A percentile compares a stretch with the other conserved stretches of the same genome.
Conservation (phyloP, 2,329 filamentous ascomycete genomes). For the Sphaerulina musiva region DNA sequence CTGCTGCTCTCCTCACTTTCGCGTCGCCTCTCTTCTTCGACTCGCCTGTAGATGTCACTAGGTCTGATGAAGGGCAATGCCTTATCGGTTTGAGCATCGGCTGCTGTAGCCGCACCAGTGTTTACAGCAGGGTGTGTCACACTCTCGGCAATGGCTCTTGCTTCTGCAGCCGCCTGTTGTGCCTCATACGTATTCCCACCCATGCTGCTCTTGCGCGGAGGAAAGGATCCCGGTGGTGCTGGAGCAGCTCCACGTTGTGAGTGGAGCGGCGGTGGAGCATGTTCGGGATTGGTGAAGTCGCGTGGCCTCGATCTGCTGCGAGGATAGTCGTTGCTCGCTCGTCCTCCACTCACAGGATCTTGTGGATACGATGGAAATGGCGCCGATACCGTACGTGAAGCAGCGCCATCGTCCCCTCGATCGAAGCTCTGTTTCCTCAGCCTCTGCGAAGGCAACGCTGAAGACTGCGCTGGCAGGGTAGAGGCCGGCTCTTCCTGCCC, state of each 20-base stretch:
- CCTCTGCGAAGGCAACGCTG: slow-evolving; percentile 13
- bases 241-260: slow-evolving; percentile 25
- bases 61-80: slow-evolving; percentile 62
- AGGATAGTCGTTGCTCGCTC: slow-evolving; percentile 16
- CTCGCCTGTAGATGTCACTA: slow-evolving; percentile 68
- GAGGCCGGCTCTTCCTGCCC: slow-evolving; percentile 41
- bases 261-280: slow-evolving; percentile 44
- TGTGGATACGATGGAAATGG: slow-evolving; percentile 17
- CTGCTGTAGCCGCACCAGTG: slow-evolving; percentile 1
- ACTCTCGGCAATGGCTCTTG: slow-evolving; percentile 15
- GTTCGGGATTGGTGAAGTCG: slow-evolving; percentile 49
- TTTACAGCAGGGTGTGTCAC: slow-evolving; percentile 10
- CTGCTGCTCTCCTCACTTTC: slow-evolving; percentile 53
- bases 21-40: slow-evolving; percentile 58
- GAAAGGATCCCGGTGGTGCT: slow-evolving; percentile 43
- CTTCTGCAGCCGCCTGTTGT: slow-evolving; percentile 15
- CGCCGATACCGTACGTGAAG: slow-evolving; percentile 13
- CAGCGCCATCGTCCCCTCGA: slow-evolving; percentile 44
- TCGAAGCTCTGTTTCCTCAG: slow-evolving; percentile 46
- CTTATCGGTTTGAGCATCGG: slow-evolving; percentile 41
- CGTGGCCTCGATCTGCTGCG: slow-evolving; percentile 23
- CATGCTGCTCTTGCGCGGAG: slow-evolving; percentile 58
- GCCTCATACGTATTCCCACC: slow-evolving; percentile 38
- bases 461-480: slow-evolving; percentile 11
- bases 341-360: slow-evolving; percentile 8